Evolutionary conservation across 352 stramenopile genomes (phyloP), one percentile per base, ranked within the genome.

Genomic region (Pythium monospermum): DNA sequence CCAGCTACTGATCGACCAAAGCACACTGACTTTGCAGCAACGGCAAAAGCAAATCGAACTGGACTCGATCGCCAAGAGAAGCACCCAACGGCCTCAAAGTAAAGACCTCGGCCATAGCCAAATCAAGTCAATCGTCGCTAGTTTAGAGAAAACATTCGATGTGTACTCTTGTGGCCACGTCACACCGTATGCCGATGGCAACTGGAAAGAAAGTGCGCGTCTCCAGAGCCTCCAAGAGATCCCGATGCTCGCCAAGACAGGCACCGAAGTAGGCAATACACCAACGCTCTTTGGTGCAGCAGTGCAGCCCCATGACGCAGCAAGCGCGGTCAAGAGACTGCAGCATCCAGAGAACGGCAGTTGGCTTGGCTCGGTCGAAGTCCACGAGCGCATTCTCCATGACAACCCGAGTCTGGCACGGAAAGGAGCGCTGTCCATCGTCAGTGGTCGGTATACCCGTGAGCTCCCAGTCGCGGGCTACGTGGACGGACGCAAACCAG

Each of bases 401-500:
- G 67, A 81, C 30, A 89, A 92, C 50, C 83, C 83, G 3, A 66
- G 76, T 39, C 45, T 94, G 4, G 57, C 54, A 10, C 75, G 83
- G n/a, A 71, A 59, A 1, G 73, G 68, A 3, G 65, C 73, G 4
- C 49, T 94, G 4, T 76, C 77, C 1, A 83, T 76, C 51, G 79
- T 81, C n/a, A 88, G 77, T 19, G 83, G 83, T 18, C 67, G 83
- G 8, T 94, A 94, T 47, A 82, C 76, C 2, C 64, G 72, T 31
- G 75, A 89, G 51, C 64, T 92, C 11, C 61, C 68, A 4, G 73
- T 94, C 37, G 13, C 59, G 8, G 73, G 66, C n/a, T 59, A 52
- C 35, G 57, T 63, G 6, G 49, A 72, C 57, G 38, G 41, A 49
- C 43, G 40, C 23, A 56, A 50, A 15, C 50, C 50, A n/a, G 33